These are phyloP conservation scores for Mycena sp. DNA, from an alignment of 1,284 basidiomycete species.

Conservation along the genomic window DNA sequence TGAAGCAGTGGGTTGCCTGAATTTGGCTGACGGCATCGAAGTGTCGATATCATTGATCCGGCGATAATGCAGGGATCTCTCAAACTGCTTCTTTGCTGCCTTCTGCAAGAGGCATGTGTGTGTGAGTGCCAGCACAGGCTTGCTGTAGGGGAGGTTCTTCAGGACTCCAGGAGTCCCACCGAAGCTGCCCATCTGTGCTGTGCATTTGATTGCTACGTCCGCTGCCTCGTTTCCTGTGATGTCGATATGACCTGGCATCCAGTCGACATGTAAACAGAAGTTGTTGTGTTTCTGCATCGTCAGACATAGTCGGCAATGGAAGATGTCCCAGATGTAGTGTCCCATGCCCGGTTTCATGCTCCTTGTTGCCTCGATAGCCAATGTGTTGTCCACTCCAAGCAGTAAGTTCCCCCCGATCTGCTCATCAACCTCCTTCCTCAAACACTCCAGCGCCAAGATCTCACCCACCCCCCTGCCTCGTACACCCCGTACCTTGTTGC, in stretches of 20 bases:
- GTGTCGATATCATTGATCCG: neutral
- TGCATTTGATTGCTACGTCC: neutral
- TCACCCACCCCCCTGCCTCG: neutral
- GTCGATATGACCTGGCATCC: conserved; percentile 1
- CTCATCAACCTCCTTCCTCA: neutral
- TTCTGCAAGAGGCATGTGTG: neutral
- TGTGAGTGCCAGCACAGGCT: neutral
- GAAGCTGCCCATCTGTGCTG: neutral
- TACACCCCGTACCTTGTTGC: neutral
- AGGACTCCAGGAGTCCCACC: neutral
- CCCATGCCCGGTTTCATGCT: neutral
- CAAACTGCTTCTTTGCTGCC: neutral
- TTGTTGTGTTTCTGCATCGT: neutral
- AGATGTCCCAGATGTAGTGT: too few species aligned
- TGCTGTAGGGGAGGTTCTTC: neutral
- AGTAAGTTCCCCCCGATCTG: neutral
- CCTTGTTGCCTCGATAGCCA: neutral
- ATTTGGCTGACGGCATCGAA: neutral
- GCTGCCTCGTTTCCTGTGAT: neutral
- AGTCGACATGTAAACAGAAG: neutral
- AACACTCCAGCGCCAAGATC: too few species aligned
- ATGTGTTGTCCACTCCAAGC: neutral
- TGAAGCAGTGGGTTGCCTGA: neutral
- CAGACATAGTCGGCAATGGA: neutral
- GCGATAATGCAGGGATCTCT: neutral